Conservation (phyloP, 2,329 filamentous ascomycete genomes). For the Coleophoma cylindrospora region DNA sequence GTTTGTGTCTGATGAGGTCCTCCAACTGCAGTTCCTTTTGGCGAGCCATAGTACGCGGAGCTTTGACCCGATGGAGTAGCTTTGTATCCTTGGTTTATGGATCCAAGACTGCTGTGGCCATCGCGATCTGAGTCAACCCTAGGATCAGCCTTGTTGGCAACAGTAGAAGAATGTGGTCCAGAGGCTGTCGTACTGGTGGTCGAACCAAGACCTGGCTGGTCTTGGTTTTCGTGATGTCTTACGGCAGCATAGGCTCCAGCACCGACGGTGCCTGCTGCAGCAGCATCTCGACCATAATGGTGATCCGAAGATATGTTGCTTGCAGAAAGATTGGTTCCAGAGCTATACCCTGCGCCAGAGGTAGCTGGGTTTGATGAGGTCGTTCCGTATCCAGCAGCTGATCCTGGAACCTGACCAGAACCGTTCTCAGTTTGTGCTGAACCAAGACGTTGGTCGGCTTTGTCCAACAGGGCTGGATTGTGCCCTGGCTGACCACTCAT, state of each 20-base stretch:
- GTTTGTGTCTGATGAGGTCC: slow-evolving; percentile 25
- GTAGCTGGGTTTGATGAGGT: neutral
- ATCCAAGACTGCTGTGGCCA: slow-evolving; percentile 28
- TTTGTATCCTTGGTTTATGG: slow-evolving; percentile 11
- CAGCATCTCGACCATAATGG: slow-evolving; percentile 9
- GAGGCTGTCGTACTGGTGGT: neutral
- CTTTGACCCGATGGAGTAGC: neutral
- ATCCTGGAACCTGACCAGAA: too few relatives aligned
- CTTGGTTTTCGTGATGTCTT: slow-evolving; percentile 7
- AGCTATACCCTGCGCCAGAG: neutral
- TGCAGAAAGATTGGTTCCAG: neutral
- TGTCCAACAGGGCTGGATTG: slow-evolving; percentile 31
- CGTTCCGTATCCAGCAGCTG: too few relatives aligned
- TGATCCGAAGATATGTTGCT: neutral
- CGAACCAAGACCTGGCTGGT: too few relatives aligned
- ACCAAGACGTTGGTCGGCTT: slow-evolving; percentile 43
- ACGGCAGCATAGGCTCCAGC: slow-evolving; percentile 10
- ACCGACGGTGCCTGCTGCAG: slow-evolving; percentile 9
- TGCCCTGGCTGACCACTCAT: slow-evolving; percentile 24
- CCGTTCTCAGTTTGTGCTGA: slow-evolving; percentile 30
- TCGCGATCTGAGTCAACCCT: slow-evolving; percentile 37
- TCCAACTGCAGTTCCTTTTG: slow-evolving; percentile 1
- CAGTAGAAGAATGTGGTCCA: slow-evolving; percentile 40
- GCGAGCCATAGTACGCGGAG: neutral
- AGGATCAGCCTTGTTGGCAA: slow-evolving; percentile 48